Conservation (phyloP, 192 early-diverging fungal genomes). For the Umbelopsis sp. region DNA sequence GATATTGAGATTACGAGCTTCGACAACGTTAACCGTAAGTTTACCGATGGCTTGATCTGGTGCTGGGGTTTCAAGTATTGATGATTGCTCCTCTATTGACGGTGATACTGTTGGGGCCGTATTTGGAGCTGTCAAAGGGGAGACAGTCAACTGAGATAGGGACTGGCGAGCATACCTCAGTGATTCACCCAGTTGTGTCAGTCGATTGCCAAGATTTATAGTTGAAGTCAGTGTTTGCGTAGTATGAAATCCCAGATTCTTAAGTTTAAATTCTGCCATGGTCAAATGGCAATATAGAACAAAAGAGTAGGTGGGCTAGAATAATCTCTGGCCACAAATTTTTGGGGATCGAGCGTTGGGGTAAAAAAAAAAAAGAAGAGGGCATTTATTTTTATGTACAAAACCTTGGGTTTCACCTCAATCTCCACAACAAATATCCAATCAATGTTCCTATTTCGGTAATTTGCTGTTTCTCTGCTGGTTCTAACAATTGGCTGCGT, state of each 20-base stretch:
- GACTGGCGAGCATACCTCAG: constrained; percentile 26
- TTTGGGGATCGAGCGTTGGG: constrained; percentile 14
- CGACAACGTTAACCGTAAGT: constrained; percentile 35
- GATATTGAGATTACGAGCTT: constrained; percentile 43
- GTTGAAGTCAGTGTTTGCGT: constrained; percentile 6
- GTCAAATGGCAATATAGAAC: background rate
- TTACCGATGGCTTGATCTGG: constrained; percentile 26
- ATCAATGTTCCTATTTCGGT: constrained; percentile 14
- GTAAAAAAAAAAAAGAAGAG: background rate
- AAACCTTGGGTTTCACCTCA: background rate
- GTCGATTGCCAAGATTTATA: constrained; percentile 11
- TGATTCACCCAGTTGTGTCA: constrained; percentile 21
- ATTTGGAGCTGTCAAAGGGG: background rate
- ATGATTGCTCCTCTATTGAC: background rate
- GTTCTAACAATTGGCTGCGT: background rate
- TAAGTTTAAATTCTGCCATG: constrained; percentile 20
- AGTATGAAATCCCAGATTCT: constrained; percentile 26
- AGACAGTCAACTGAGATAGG: background rate
- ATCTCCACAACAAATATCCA: background rate
- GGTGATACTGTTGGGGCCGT: background rate
- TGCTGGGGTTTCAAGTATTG: constrained; percentile 4
- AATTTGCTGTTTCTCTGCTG: constrained; percentile 2
- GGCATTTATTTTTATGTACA: background rate
- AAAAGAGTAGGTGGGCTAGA: background rate
- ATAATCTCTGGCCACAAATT: background rate